Percentiles rank a stretch among this genome's conserved stretches.
Evolutionary conservation across 306 rosid species (phyloP).

Genomic region (Cicer pinnatifidum): DNA sequence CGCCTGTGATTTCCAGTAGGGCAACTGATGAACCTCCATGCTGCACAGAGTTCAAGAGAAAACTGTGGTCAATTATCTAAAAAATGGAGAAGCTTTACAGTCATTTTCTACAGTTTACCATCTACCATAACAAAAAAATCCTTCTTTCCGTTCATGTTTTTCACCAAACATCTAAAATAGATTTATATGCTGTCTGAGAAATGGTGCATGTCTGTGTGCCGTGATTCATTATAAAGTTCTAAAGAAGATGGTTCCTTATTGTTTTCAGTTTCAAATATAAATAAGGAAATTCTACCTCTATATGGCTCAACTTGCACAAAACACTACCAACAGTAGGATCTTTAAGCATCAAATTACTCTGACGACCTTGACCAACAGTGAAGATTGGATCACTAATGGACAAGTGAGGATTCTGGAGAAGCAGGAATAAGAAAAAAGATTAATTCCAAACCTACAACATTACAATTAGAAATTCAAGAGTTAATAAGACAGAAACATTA

Average conservation of each 20-base stretch:
- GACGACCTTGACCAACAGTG: conserved; percentile 82
- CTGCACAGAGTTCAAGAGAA: conserved; percentile 53
- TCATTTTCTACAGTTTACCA: conserved; percentile 30
- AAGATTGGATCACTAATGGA: conserved; percentile 58
- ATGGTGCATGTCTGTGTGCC: neutral
- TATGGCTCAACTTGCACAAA: conserved; percentile 78
- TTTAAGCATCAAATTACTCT: conserved; percentile 72
- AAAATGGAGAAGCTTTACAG: conserved; percentile 10
- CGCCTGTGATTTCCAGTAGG: conserved; percentile 76
- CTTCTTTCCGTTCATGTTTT: conserved; percentile 8
- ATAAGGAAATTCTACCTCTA: conserved; percentile 61
- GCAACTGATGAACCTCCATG: conserved; percentile 73
- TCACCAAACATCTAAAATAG: conserved; percentile 6
- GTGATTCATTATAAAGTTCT: conserved; percentile 21
- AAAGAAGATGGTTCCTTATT: conserved; percentile 9
- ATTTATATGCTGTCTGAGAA: conserved; percentile 6
- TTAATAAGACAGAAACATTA: conserved; percentile 27
- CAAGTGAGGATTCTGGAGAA: conserved; percentile 78
- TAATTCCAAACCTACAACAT: conserved; percentile 41
- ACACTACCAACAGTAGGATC: conserved; percentile 67
- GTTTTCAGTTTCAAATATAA: conserved; percentile 32
- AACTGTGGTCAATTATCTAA: conserved; percentile 41
- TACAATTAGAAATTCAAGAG: conserved; percentile 32
- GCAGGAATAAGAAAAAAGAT: conserved; percentile 47
- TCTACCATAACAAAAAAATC: conserved; percentile 16